A percentile compares a stretch with the other conserved stretches of the same genome.
Conservation (phyloP, 768 basidiomycete genomes). For the Boletus coccyginus region DNA sequence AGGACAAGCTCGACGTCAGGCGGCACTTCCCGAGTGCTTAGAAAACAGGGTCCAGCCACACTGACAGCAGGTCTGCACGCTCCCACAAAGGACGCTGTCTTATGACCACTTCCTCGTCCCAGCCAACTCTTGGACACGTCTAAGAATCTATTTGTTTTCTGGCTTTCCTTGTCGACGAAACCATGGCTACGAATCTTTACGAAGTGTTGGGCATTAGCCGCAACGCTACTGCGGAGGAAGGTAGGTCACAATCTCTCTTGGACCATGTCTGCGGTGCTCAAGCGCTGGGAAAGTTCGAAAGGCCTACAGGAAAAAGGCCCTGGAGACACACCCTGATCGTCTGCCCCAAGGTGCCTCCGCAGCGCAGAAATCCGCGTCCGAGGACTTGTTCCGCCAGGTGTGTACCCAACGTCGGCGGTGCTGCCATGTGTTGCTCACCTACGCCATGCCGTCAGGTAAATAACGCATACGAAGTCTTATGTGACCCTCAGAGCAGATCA, state of each 20-base stretch:
- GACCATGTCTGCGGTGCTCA: slow-evolving; percentile 1
- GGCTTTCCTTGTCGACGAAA: neutral
- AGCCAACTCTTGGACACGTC: neutral
- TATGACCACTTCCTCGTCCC: neutral
- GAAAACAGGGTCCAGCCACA: slow-evolving; percentile 21
- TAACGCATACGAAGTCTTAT: slow-evolving; percentile 76
- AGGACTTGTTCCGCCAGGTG: slow-evolving; percentile 54
- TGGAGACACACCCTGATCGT: slow-evolving; percentile 76
- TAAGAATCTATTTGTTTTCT: neutral
- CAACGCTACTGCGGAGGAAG: slow-evolving; percentile 60
- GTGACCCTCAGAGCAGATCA: slow-evolving; percentile 55
- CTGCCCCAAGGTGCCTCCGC: slow-evolving; percentile 53
- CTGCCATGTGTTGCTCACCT: neutral
- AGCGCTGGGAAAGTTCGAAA: slow-evolving; percentile 52
- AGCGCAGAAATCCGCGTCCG: slow-evolving; percentile 56
- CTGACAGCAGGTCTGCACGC: neutral
- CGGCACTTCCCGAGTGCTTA: no score
- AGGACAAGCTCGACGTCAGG: no score
- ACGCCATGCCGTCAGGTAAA: slow-evolving; percentile 47
- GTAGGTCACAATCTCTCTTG: slow-evolving; percentile 39
- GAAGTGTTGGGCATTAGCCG: slow-evolving; percentile 53
- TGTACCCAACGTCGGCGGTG: neutral
- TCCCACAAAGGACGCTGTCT: no score
- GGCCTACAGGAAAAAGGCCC: slow-evolving; percentile 72
- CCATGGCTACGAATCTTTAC: slow-evolving; percentile 62